These are phyloP conservation scores for Acorus calamus DNA, from an alignment of 106 monocot genomes.

Conservation along the genomic window DNA sequence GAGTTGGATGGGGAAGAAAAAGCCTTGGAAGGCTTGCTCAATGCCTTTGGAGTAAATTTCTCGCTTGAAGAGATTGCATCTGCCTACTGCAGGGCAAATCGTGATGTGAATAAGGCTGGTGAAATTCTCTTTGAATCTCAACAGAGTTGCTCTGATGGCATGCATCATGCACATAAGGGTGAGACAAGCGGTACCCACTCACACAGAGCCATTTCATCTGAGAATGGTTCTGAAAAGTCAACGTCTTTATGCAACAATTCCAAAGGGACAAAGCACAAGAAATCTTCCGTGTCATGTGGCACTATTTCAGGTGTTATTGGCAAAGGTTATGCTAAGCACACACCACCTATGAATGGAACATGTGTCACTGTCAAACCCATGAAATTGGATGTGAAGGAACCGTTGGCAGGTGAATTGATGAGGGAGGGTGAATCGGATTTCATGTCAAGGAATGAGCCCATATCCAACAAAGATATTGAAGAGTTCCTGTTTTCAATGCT, in stretches of 20 bases:
- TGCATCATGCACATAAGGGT: slow-evolving; percentile 7
- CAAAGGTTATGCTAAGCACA: slow-evolving; percentile 21
- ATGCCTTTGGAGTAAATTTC: slow-evolving; percentile 43
- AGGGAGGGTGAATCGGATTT: background rate
- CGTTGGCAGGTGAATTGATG: slow-evolving; percentile 8
- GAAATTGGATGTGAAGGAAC: slow-evolving; percentile 23
- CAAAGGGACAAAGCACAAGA: slow-evolving; percentile 31
- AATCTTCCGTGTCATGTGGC: slow-evolving; percentile 41
- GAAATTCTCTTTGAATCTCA: slow-evolving; percentile 43
- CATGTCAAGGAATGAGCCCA: slow-evolving; percentile 2
- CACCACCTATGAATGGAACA: slow-evolving; percentile 17
- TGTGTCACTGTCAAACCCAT: slow-evolving; percentile 26
- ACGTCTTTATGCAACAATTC: slow-evolving; percentile 4
- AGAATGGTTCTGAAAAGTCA: background rate
- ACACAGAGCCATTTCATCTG: slow-evolving; percentile 7
- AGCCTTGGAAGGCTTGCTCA: slow-evolving; percentile 33
- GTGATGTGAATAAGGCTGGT: slow-evolving; percentile 47
- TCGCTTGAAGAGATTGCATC: slow-evolving; percentile 76
- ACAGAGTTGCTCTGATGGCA: slow-evolving; percentile 9
- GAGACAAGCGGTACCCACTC: slow-evolving; percentile 1
- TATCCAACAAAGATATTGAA: slow-evolving; percentile 32
- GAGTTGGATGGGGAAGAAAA: slow-evolving; percentile 28
- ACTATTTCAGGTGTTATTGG: slow-evolving; percentile 54
- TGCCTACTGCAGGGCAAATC: slow-evolving; percentile 46
- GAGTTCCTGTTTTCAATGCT: slow-evolving; percentile 83